phyloP scores from a whole-genome alignment of 1,284 basidiomycete species.

The Boletus mariae region DNA sequence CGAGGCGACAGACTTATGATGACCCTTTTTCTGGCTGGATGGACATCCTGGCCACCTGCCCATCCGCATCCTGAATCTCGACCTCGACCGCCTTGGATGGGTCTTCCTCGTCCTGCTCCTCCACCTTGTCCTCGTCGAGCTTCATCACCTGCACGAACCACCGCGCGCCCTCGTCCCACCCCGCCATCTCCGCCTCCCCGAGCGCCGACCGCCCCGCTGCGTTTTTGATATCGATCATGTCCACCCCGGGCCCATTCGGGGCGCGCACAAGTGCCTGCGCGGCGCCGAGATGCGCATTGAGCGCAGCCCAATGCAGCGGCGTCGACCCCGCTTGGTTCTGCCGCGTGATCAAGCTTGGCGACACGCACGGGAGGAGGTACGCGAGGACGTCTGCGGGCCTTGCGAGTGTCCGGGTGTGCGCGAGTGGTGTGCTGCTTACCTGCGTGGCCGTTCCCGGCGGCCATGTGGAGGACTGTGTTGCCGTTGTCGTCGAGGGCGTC shows the following conservation, averaged over 20 bases:
- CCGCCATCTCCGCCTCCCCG: constrained; percentile 70
- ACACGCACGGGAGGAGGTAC: constrained; percentile 62
- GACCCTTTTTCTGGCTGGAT: constrained; percentile 28
- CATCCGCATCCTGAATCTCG: constrained; percentile 67
- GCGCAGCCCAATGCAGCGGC: constrained; percentile 83
- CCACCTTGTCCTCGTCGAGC: constrained; percentile 43
- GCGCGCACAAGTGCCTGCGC: constrained; percentile 65
- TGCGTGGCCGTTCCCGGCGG: constrained; percentile 79
- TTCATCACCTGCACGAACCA: constrained; percentile 78
- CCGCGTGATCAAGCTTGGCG: constrained; percentile 52
- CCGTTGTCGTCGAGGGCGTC: constrained; percentile 67
- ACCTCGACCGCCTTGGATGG: constrained; percentile 33
- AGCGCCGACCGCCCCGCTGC: constrained; percentile 64
- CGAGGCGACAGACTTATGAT: neutral
- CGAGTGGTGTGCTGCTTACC: constrained; percentile 47
- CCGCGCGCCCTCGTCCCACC: constrained; percentile 76
- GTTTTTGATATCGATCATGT: constrained; percentile 74
- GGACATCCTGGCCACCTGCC: constrained; percentile 57
- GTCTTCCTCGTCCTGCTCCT: constrained; percentile 31
- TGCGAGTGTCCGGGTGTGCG: constrained; percentile 40
- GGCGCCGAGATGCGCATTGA: constrained; percentile 72
- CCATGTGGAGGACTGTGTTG: constrained; percentile 83
- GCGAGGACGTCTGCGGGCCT: constrained; percentile 65
- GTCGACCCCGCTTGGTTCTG: constrained; percentile 74
- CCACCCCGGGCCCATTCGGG: constrained; percentile 53